phyloP scores from a whole-genome alignment of 1,139 yeast genomes.

The Geotrichum reessii region DNA sequence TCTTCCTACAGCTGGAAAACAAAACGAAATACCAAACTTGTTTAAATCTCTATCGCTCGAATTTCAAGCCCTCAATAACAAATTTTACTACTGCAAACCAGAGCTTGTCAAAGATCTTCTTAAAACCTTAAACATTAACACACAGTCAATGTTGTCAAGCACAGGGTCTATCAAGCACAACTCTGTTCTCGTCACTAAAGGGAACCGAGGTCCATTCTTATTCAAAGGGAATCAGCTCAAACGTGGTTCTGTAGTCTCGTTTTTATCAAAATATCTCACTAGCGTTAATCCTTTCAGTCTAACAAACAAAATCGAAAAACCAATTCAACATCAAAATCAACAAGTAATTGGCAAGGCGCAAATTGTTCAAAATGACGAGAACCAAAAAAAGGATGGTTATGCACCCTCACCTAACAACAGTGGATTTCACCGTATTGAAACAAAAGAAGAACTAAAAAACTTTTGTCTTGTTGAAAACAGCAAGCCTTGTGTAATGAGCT shows the following conservation, averaged over 20 bases:
- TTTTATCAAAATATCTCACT: neutral
- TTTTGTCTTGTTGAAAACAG: neutral
- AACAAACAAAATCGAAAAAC: too few species aligned
- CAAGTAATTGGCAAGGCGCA: neutral
- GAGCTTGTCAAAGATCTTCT: neutral
- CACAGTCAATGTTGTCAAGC: neutral
- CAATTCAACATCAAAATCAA: neutral
- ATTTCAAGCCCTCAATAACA: neutral
- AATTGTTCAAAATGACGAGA: neutral
- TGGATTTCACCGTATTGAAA: neutral
- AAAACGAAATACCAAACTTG: neutral
- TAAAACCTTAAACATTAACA: neutral
- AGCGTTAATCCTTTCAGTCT: neutral
- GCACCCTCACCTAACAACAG: neutral
- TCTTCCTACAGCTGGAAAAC: neutral
- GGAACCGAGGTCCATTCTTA: neutral
- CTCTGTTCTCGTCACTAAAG: neutral
- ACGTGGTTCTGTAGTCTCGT: neutral
- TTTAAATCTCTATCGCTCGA: constrained; percentile 2
- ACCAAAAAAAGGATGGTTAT: neutral
- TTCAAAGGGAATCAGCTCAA: neutral
- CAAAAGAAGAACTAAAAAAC: neutral
- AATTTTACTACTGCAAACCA: neutral
- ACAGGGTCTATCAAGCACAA: neutral
- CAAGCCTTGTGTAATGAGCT: constrained; percentile 1